Base-by-base conservation (phyloP, 2,329 filamentous ascomycete genomes). In the Geosmithia morbida region DNA sequence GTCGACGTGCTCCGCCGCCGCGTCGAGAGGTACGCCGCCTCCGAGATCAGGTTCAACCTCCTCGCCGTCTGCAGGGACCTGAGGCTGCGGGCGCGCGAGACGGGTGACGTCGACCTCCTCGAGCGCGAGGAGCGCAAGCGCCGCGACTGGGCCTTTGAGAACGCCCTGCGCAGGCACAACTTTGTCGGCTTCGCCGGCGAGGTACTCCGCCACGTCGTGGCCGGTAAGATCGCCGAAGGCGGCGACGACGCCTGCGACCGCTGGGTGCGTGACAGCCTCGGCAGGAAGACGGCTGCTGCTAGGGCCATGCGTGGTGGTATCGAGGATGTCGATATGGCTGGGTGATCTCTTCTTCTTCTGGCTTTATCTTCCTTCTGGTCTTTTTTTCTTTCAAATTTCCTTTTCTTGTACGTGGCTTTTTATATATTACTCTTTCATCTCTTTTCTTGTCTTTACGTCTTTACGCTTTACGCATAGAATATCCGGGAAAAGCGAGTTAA, bases 161-260 rank as follows among this genome's bases (percentile, higher is more conserved):
- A 98, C 65, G 85, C 88, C 11, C 70, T 98, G 57, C 70, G 92
- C 51, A 72, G 85, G 56, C 90, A 95, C 65, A 98, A 98, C 65
- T 98, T 98, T 68, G 86, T 98, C 1, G 90, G 88, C 0, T 96
- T 98, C 58, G 85, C 90, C 2, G 88, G 87, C 13, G 88, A 96
- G 69, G 72, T 96, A 51, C 68, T 95, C 56, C 94, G 92, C 70
- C 85, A 81, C 1, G 90, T 96, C 3, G 84, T 87, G n/a, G 72
- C 67, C 53, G 63, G 68, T 51, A 95, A 94, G 71, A 61, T 94
- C 41, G 69, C 72, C 50, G 74, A 83, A 52, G 83, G 79, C 0
- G 70, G 77, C 1, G 69, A 75, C 2, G 75, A 69, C 13, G 79
- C 71, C 13, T 92, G 90, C 61, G 73, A 82, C 2, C 68, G 69